A percentile compares a stretch with the other conserved stretches of the same genome.
Evolutionary conservation across 257 asterid species (phyloP).

Genomic region (Marsdenia floribunda): DNA sequence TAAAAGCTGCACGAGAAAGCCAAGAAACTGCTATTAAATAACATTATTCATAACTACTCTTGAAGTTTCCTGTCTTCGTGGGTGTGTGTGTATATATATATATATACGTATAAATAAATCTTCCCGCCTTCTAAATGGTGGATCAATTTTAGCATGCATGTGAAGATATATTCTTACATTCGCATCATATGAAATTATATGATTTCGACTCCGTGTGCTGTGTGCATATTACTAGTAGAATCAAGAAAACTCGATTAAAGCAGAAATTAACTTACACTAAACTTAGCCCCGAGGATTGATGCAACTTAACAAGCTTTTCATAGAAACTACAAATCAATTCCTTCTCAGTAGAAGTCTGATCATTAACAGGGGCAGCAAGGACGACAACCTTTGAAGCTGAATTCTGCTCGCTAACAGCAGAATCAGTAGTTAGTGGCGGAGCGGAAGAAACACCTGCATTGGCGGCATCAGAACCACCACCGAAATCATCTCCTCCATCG

Average conservation of each 20-base stretch:
- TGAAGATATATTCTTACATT: not conserved
- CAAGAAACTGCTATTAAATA: too few relatives aligned
- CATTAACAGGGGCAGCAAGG: conserved; percentile 4
- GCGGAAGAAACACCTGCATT: not conserved
- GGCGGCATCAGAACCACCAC: not conserved
- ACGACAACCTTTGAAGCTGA: not conserved
- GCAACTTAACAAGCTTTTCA: conserved; percentile 44
- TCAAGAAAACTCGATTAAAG: not conserved
- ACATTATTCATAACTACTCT: not conserved
- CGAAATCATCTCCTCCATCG: conserved; percentile 1
- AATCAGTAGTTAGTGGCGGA: not conserved
- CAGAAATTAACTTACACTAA: conserved; percentile 36
- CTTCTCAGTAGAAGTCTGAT: conserved; percentile 8
- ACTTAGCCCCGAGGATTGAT: conserved; percentile 69
- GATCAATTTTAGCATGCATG: not conserved
- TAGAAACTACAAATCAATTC: conserved; percentile 39
- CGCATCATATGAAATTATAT: too few relatives aligned
- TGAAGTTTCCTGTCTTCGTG: not conserved
- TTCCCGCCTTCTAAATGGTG: not conserved
- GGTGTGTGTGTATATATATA: too few relatives aligned
- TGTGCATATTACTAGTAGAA: not conserved
- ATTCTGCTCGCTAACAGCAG: not conserved
- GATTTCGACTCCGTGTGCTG: not conserved
- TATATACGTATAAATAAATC: too few relatives aligned
- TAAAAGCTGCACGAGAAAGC: not conserved